phyloP scores from a whole-genome alignment of 2,329 filamentous ascomycete species.

The Calonectria leucothoes region DNA sequence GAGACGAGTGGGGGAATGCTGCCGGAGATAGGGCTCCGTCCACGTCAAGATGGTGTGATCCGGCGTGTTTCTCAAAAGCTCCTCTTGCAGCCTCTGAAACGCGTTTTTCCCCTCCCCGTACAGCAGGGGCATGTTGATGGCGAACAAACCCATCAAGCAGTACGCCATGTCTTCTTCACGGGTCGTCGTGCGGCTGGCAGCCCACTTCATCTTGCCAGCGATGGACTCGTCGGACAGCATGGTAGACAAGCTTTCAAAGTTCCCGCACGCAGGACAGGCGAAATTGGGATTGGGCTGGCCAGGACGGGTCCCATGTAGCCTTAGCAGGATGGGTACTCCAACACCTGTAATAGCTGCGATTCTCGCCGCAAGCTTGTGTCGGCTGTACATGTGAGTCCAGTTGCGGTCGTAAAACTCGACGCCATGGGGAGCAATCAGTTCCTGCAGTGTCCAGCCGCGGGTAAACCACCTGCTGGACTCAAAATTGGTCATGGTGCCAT shows the following conservation, averaged over 20 bases:
- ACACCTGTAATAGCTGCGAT: conserved; percentile 36
- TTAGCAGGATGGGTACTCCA: background rate
- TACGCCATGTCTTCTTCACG: conserved; percentile 48
- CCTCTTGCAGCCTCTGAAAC: conserved; percentile 48
- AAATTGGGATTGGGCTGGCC: conserved; percentile 25
- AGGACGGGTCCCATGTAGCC: conserved; percentile 23
- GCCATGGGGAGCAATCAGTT: conserved; percentile 38
- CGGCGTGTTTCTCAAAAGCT: conserved; percentile 45
- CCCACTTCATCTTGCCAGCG: conserved; percentile 50
- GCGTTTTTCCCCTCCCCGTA: conserved; percentile 49
- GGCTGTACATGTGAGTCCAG: conserved; percentile 31
- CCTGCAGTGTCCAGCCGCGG: conserved; percentile 39
- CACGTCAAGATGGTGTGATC: conserved; percentile 50
- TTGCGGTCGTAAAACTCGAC: conserved; percentile 38
- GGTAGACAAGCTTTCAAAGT: background rate
- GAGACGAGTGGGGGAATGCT: background rate
- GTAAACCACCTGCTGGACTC: conserved; percentile 38
- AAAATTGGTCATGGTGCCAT: conserved; percentile 18
- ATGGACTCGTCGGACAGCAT: conserved; percentile 28
- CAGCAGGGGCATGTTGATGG: conserved; percentile 49
- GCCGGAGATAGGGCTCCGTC: background rate
- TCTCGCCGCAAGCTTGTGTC: conserved; percentile 25
- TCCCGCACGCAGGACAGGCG: conserved; percentile 22
- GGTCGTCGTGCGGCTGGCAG: conserved; percentile 43
- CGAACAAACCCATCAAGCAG: conserved; percentile 48